Conservation (phyloP, 2,329 filamentous ascomycete species). For the Trichophyton schoenleinii region DNA sequence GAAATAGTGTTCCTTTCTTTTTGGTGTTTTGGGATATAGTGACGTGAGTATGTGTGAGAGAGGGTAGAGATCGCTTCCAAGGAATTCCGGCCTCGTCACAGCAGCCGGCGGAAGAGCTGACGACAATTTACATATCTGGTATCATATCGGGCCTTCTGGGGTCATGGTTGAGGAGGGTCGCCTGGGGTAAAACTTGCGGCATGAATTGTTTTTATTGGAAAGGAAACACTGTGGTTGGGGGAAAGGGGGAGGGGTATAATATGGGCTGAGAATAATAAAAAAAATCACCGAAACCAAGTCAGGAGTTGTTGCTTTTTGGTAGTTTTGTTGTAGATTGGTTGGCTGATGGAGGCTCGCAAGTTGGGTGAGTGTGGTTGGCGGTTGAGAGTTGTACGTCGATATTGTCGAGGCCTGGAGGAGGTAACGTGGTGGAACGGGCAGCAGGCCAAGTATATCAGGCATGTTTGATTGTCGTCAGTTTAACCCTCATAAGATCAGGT, state of each 20-base stretch:
- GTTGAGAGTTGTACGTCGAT: neutral
- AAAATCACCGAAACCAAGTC: neutral
- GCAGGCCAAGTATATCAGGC: neutral
- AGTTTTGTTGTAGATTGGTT: neutral
- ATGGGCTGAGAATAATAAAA: neutral
- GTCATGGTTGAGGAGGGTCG: neutral
- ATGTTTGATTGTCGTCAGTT: slow-evolving; percentile 3
- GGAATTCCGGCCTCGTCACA: neutral
- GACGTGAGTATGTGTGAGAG: no score
- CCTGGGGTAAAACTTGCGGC: neutral
- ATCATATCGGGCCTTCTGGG: neutral
- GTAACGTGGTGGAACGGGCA: neutral
- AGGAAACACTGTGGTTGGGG: no score
- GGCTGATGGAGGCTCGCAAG: neutral
- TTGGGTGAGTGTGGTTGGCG: neutral
- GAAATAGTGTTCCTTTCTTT: neutral
- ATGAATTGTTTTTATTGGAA: no score
- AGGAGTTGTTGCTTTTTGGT: neutral
- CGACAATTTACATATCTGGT: neutral
- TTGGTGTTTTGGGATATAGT: neutral
- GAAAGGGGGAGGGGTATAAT: neutral
- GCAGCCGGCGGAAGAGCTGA: neutral
- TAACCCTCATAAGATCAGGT: slow-evolving; percentile 53
- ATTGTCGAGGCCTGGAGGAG: neutral
- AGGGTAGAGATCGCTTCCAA: neutral